phyloP scores from a whole-genome alignment of 371 early-diverging fungal species.

The Rhizopus delemar region DNA sequence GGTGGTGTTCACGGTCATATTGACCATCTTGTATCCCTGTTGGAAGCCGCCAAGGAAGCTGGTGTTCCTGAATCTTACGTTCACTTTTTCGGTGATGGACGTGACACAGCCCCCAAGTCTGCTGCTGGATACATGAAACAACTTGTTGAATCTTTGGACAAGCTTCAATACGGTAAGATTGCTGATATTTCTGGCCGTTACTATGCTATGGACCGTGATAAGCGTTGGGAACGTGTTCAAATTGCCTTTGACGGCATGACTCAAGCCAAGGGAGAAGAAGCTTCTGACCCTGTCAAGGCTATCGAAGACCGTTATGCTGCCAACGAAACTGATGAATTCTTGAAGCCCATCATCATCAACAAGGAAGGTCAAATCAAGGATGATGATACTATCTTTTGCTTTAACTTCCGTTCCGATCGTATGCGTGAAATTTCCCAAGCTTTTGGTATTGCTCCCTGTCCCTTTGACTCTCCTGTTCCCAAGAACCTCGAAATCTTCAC shows the following conservation, averaged over 20 bases:
- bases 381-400: slow-evolving; percentile 86
- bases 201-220: slow-evolving; percentile 99
- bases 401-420: slow-evolving; percentile 98
- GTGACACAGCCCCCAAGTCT: slow-evolving; percentile 96
- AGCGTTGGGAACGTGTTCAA: slow-evolving; percentile 98
- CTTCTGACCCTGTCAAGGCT: slow-evolving; percentile 68
- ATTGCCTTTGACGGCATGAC: slow-evolving; percentile 91
- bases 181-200: slow-evolving; percentile 97
- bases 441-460: slow-evolving; percentile 85
- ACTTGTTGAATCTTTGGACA: slow-evolving; percentile 66
- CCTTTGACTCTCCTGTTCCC: slow-evolving; percentile 83
- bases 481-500: slow-evolving; percentile 84
- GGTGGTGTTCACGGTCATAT: slow-evolving; percentile 99
- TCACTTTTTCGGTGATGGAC: slow-evolving; percentile 99
- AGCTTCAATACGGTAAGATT: slow-evolving; percentile 79
- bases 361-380: slow-evolving; percentile 77
- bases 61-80: slow-evolving; percentile 89
- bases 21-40: slow-evolving; percentile 85
- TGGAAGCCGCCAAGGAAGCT: slow-evolving; percentile 83
- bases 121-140: slow-evolving; percentile 73
- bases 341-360: slow-evolving; percentile 93
- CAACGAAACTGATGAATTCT: slow-evolving; percentile 96
- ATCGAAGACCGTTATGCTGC: slow-evolving; percentile 82
- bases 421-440: slow-evolving; percentile 96
- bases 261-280: slow-evolving; percentile 79